Evolutionary conservation across 2,329 filamentous ascomycete species (phyloP).

Genomic region (Neonectria sp.): DNA sequence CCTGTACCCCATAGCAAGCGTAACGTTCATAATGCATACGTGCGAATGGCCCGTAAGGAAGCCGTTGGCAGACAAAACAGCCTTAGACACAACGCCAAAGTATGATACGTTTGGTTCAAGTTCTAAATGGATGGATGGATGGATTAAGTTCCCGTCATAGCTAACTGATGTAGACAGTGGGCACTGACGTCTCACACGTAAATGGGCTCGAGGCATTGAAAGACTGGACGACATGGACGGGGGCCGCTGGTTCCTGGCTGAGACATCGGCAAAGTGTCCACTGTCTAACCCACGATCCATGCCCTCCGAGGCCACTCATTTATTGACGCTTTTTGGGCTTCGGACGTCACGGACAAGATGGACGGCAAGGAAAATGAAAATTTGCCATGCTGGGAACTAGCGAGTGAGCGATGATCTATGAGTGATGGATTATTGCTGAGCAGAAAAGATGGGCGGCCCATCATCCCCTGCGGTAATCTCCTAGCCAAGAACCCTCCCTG

Average conservation of each 20-base stretch:
- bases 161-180: background rate
- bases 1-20: background rate
- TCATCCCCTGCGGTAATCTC: slow-evolving; percentile 31
- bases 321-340: background rate
- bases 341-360: slow-evolving; percentile 1
- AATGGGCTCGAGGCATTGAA: slow-evolving; percentile 27
- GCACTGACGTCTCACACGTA: background rate
- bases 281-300: slow-evolving; percentile 1
- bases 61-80: background rate
- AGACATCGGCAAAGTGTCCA: slow-evolving; percentile 28
- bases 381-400: slow-evolving; percentile 8
- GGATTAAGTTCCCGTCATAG: background rate
- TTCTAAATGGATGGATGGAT: slow-evolving; percentile 1
- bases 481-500: slow-evolving; percentile 1
- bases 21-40: background rate
- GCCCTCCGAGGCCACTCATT: slow-evolving; percentile 20
- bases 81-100: slow-evolving; percentile 21
- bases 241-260: slow-evolving; percentile 17
- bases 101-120: slow-evolving; percentile 11
- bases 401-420: background rate
- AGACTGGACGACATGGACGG: slow-evolving; percentile 28
- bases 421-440: background rate
- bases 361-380: slow-evolving; percentile 13
- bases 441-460: slow-evolving; percentile 9
- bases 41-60: background rate